Conservation (phyloP, 768 basidiomycete genomes). For the Pholiota conissans region DNA sequence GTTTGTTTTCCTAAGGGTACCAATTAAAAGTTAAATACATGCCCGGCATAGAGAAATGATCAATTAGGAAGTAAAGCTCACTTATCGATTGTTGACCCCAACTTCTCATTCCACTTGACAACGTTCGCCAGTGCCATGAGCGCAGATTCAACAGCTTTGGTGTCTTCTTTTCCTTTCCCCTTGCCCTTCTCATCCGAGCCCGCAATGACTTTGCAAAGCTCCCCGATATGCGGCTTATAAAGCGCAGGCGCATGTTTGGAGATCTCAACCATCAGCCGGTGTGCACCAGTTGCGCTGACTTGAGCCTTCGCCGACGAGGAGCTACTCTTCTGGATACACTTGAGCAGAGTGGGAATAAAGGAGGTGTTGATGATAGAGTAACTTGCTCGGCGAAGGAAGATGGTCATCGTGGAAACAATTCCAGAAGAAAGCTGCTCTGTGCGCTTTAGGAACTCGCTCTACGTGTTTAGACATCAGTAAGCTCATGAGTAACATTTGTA, state of each 20-base stretch:
- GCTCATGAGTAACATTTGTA: background rate
- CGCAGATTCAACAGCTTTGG: slow-evolving; percentile 57
- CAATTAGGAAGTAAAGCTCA: slow-evolving; percentile 34
- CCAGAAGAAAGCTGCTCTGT: slow-evolving; percentile 68
- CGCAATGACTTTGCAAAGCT: slow-evolving; percentile 71
- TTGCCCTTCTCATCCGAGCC: slow-evolving; percentile 49
- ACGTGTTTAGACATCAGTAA: background rate
- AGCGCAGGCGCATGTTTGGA: slow-evolving; percentile 78
- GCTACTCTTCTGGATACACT: slow-evolving; percentile 58
- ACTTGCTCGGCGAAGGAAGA: slow-evolving; percentile 67
- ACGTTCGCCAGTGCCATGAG: slow-evolving; percentile 79
- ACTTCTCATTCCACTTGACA: slow-evolving; percentile 54
- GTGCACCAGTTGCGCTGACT: slow-evolving; percentile 46
- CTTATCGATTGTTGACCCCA: slow-evolving; percentile 62
- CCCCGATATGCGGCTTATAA: slow-evolving; percentile 71
- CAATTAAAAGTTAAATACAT: background rate
- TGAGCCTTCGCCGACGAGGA: slow-evolving; percentile 35
- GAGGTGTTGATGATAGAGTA: slow-evolving; percentile 83
- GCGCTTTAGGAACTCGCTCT: slow-evolving; percentile 80
- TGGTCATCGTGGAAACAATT: slow-evolving; percentile 65
- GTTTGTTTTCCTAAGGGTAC: slow-evolving; percentile 52
- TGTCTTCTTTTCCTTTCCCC: slow-evolving; percentile 17
- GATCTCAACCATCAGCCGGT: slow-evolving; percentile 53
- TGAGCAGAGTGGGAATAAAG: slow-evolving; percentile 78
- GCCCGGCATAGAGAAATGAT: background rate